Conservation (phyloP, 331 rosid species). For the Rosa hybrid region DNA sequence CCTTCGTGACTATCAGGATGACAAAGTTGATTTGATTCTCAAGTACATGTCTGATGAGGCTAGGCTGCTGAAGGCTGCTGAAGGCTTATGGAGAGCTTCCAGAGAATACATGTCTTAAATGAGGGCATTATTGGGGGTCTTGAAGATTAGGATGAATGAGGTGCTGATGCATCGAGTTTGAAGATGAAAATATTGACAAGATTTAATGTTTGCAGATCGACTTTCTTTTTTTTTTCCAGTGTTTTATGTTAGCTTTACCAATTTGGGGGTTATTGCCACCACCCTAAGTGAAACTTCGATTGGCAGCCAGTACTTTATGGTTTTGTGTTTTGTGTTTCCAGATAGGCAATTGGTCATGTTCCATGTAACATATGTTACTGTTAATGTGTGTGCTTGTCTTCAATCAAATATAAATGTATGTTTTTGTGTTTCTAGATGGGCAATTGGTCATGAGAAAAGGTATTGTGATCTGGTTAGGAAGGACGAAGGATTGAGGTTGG, state of each 20-base stretch:
- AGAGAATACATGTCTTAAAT: slow-evolving; percentile 42
- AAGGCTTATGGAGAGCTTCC: slow-evolving; percentile 63
- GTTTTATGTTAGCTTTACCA: not conserved
- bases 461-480: too few relatives aligned
- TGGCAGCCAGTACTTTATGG: slow-evolving; percentile 15
- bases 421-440: too few relatives aligned
- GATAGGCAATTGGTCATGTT: too few relatives aligned
- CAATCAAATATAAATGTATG: too few relatives aligned
- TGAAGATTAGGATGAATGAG: slow-evolving; percentile 44
- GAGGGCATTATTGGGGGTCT: slow-evolving; percentile 47
- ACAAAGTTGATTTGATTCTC: slow-evolving; percentile 52
- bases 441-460: too few relatives aligned
- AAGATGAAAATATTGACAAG: slow-evolving; percentile 56
- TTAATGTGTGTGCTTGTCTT: too few relatives aligned
- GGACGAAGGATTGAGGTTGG: too few relatives aligned
- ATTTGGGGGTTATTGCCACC: not conserved
- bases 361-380: too few relatives aligned
- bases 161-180: slow-evolving; percentile 49
- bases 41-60: slow-evolving; percentile 58
- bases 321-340: not conserved
- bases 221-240: not conserved
- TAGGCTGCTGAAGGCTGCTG: slow-evolving; percentile 57
- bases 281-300: slow-evolving; percentile 14
- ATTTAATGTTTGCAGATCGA: slow-evolving; percentile 21
- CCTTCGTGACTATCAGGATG: slow-evolving; percentile 53